These are phyloP conservation scores for Saccharomycopsis synnaedendra DNA, from an alignment of 805 yeast species.

Conservation along the genomic window DNA sequence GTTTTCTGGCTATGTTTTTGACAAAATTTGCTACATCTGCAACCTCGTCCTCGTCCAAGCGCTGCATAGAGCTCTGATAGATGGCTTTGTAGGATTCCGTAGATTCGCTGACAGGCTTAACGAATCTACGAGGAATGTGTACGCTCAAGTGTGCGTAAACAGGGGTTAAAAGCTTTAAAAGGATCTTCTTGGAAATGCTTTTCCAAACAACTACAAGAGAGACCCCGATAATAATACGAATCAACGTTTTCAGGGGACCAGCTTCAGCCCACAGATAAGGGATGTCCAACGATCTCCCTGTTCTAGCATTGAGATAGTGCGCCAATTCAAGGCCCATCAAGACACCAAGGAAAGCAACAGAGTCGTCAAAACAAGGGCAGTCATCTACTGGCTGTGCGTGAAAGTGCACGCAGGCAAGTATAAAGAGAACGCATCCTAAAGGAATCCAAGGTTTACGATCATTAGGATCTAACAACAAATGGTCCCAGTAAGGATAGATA, in stretches of 20 bases:
- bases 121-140: constrained; percentile 28
- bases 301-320: constrained; percentile 34
- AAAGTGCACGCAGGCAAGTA: constrained; percentile 42
- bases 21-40: constrained; percentile 6
- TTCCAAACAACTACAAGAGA: constrained; percentile 62
- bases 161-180: constrained; percentile 49
- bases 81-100: constrained; percentile 20
- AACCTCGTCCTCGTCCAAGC: constrained; percentile 6
- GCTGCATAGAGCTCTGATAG: constrained; percentile 4
- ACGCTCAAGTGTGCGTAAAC: constrained; percentile 34
- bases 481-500: constrained; percentile 23
- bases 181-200: constrained; percentile 51
- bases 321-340: constrained; percentile 64
- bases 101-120: constrained; percentile 25
- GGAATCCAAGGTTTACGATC: constrained; percentile 20
- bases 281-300: constrained; percentile 22
- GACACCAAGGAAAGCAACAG: constrained; percentile 88
- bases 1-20: constrained; percentile 2
- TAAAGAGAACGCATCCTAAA: constrained; percentile 26
- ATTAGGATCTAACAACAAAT: constrained; percentile 9
- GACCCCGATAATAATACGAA: constrained; percentile 55
- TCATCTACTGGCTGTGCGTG: constrained; percentile 84
- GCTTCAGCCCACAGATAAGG: constrained; percentile 30
- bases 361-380: constrained; percentile 94
- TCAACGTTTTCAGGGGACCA: constrained; percentile 30